Evolutionary conservation across 2,329 filamentous ascomycete species (phyloP), one percentile per base, ranked within the genome.

Genomic region (Pestalotiopsis sp.): DNA sequence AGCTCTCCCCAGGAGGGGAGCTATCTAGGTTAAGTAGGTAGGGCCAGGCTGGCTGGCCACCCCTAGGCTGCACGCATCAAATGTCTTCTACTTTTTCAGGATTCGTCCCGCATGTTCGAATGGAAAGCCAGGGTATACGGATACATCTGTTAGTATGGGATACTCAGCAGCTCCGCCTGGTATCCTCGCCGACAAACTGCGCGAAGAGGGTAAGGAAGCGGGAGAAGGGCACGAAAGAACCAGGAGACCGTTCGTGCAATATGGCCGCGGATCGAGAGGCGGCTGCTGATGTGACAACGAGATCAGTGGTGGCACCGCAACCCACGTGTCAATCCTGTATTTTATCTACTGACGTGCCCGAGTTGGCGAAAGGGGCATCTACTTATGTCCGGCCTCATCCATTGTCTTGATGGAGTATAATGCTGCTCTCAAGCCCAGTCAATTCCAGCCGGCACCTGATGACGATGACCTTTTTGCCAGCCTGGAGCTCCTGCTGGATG

Each of bases 171-270:
- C 31, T 36, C 31, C 31, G 31, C 31, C 9, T 2, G 31, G 7
- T 7, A 36, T 36, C 31, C 31, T 36, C 31, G 7, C 31, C 31
- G 68, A 70, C 11, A 23, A 56, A 45, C 64, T 64, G 49, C 68
- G 71, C 20, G 74, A 77, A 56, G 72, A 71, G 56, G 73, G 75
- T 25, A 70, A 75, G 38, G 67, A 72, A 45, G 71, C 73, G 5
- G 77, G 78, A 63, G 74, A 77, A 56, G 71, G 65, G 71, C 73
- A 52, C 75, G 74, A 36, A 75, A 72, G 3, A 74, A 78, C 68
- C 77, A 76, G 57, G 73, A 77, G 25, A 74, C 73, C 58, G 77
- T 77, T 23, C 76, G 73, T 13, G 75, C 74, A n/a, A 79, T 78
- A 77, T 78, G 78, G 76, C 76, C 23, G 74, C 76, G 27, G 74